Conservation (phyloP, 345 rosid species). For the Melaleuca alternifolia region DNA sequence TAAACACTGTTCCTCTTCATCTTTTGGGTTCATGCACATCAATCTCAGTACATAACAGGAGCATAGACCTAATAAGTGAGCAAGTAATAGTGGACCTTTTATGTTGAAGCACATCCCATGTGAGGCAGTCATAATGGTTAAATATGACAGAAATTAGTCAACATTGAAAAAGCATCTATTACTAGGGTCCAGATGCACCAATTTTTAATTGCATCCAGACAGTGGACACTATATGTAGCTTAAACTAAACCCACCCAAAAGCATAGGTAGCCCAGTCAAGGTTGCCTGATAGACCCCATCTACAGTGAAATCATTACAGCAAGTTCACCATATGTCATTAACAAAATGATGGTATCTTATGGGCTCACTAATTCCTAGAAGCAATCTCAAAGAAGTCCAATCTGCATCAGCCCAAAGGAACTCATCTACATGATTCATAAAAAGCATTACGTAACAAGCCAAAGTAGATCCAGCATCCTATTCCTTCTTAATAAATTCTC, state of each 20-base stretch:
- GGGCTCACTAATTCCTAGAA: not conserved
- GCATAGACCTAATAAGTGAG: not conserved
- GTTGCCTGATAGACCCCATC: not conserved
- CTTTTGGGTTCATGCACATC: too few species aligned
- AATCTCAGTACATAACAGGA: not conserved
- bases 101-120: not conserved
- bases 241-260: not conserved
- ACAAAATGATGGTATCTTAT: not conserved
- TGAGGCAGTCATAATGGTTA: not conserved
- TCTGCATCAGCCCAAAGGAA: not conserved
- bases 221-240: not conserved
- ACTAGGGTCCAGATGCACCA: not conserved
- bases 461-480: not conserved
- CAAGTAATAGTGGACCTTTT: not conserved
- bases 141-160: not conserved
- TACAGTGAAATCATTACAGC: not conserved
- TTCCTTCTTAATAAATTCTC: not conserved
- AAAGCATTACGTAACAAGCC: not conserved
- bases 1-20: too few species aligned
- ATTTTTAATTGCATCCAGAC: not conserved
- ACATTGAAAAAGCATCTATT: not conserved
- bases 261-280: not conserved
- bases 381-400: not conserved
- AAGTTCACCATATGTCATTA: not conserved
- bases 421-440: not conserved